These are phyloP conservation scores for Dactylellina parvicollis DNA, from an alignment of 2,329 filamentous ascomycete species.

Conservation along the genomic window DNA sequence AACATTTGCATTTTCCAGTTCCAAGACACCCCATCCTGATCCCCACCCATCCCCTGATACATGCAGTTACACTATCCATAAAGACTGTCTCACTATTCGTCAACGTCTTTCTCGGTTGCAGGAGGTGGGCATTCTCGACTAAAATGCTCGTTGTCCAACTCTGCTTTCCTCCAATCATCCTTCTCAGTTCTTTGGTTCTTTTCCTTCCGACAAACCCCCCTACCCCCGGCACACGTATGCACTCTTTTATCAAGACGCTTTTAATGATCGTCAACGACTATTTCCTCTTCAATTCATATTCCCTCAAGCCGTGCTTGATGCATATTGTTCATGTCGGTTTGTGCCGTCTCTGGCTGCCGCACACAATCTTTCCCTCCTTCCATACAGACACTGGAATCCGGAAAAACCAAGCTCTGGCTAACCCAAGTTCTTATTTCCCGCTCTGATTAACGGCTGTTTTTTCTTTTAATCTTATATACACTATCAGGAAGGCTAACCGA, in stretches of 20 bases:
- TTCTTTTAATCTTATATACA: neutral
- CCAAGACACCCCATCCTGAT: neutral
- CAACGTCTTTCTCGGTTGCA: constrained; percentile 9
- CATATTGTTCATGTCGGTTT: neutral
- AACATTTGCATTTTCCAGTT: neutral
- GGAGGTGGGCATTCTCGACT: constrained; percentile 25
- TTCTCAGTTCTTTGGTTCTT: neutral
- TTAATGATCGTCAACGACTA: constrained; percentile 18
- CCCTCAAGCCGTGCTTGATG: neutral
- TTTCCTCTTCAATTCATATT: constrained; percentile 25
- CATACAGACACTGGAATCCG: neutral
- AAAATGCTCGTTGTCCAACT: neutral
- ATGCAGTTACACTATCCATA: constrained; percentile 17
- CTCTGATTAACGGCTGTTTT: neutral
- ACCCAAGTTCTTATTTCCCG: neutral
- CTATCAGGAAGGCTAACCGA: neutral
- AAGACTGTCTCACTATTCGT: constrained; percentile 27
- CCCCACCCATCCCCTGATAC: constrained; percentile 21
- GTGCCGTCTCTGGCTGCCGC: neutral
- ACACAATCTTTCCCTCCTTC: neutral
- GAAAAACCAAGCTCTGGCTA: neutral
- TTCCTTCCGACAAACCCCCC: constrained; percentile 3
- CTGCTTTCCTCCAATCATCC: constrained; percentile 14
- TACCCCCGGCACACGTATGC: constrained; percentile 7
- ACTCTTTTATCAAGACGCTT: constrained; percentile 4